Conservation (phyloP, 805 yeast species). For the Saccharomycopsis fibuligera region DNA sequence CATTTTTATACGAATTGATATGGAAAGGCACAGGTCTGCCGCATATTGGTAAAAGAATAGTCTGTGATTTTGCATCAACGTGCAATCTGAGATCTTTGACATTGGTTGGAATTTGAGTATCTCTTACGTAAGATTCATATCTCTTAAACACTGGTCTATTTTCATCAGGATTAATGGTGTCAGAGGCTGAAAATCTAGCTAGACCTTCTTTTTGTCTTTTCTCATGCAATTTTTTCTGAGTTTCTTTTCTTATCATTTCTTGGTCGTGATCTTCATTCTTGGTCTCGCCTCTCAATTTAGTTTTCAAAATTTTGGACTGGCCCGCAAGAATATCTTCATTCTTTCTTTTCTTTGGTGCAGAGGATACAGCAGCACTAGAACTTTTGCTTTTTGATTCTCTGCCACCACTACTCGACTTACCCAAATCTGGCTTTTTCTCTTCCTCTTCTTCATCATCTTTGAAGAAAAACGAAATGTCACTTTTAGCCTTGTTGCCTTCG, state of each 20-base stretch:
- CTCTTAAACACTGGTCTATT: slow-evolving; percentile 73
- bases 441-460: slow-evolving; percentile 55
- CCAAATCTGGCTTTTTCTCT: slow-evolving; percentile 37
- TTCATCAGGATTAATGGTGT: slow-evolving; percentile 50
- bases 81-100: slow-evolving; percentile 81
- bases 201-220: slow-evolving; percentile 83
- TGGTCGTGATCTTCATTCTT: slow-evolving; percentile 69
- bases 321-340: slow-evolving; percentile 29
- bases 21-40: slow-evolving; percentile 99
- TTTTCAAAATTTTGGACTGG: slow-evolving; percentile 53
- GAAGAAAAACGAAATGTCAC: slow-evolving; percentile 79
- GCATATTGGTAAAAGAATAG: slow-evolving; percentile 82
- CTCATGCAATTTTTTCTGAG: slow-evolving; percentile 77
- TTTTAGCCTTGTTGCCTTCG: slow-evolving; percentile 60
- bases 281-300: slow-evolving; percentile 73
- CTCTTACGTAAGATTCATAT: slow-evolving; percentile 91
- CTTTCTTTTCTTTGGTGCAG: slow-evolving; percentile 22
- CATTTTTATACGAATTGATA: slow-evolving; percentile 87
- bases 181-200: slow-evolving; percentile 73
- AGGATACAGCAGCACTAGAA: slow-evolving; percentile 22
- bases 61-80: slow-evolving; percentile 82
- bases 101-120: slow-evolving; percentile 79
- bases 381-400: slow-evolving; percentile 35
- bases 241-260: slow-evolving; percentile 73
- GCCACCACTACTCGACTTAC: too few relatives aligned